Evolutionary conservation across 192 early-diverging fungal species (phyloP).

Genomic region (Entomortierella chlamydospora): DNA sequence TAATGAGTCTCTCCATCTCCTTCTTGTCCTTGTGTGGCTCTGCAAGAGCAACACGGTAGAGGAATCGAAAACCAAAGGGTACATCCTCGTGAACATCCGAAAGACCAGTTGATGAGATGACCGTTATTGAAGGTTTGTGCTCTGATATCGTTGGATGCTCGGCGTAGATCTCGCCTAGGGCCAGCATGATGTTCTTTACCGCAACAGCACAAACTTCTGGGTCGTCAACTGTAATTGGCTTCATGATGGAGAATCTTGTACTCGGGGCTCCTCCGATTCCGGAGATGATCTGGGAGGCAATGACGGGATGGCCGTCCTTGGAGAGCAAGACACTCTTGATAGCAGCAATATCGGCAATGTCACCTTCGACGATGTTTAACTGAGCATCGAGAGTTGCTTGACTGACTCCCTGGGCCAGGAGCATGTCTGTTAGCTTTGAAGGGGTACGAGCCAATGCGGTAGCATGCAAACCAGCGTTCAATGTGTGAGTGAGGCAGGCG

Average conservation of each 20-base stretch:
- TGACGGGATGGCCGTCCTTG: neutral
- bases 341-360: constrained; percentile 20
- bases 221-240: constrained; percentile 31
- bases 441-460: constrained; percentile 45
- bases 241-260: constrained; percentile 4
- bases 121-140: constrained; percentile 30
- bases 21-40: constrained; percentile 52
- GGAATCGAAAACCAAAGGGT: constrained; percentile 23
- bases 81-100: constrained; percentile 39
- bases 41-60: constrained; percentile 28
- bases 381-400: constrained; percentile 24
- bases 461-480: constrained; percentile 33
- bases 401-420: constrained; percentile 27
- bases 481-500: constrained; percentile 26
- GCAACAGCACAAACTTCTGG: constrained; percentile 24
- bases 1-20: constrained; percentile 26
- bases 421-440: constrained; percentile 40
- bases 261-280: constrained; percentile 37
- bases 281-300: constrained; percentile 45
- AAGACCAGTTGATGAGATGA: constrained; percentile 38
- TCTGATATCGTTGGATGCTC: constrained; percentile 7
- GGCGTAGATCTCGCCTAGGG: constrained; percentile 23
- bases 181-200: constrained; percentile 25
- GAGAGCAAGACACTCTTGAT: constrained; percentile 33
- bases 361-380: constrained; percentile 34